A percentile compares a stretch with the other conserved stretches of the same genome.
Evolutionary conservation across 129 eudicot genomes (phyloP).

Genomic region (Escallonia herrerae): DNA sequence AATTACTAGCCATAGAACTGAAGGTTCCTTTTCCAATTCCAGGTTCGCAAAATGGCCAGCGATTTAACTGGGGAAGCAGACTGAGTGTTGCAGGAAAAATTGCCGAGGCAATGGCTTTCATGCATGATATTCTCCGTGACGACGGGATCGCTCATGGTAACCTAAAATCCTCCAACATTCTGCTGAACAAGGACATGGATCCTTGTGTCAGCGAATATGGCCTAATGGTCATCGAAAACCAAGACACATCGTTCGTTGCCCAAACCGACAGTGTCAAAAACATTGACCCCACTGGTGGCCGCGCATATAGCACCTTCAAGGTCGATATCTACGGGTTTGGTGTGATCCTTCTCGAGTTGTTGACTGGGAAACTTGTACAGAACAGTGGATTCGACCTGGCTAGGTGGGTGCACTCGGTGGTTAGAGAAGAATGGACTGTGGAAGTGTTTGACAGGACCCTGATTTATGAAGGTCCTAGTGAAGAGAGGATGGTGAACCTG

Average conservation of each 20-base stretch:
- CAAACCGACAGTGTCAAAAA: conserved; percentile 10
- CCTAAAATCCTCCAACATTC: conserved; percentile 72
- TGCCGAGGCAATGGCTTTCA: conserved; percentile 51
- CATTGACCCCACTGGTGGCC: conserved; percentile 9
- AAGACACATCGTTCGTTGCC: conserved; percentile 11
- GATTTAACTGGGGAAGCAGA: conserved; percentile 65
- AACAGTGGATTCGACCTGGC: conserved; percentile 52
- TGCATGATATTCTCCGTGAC: conserved; percentile 52
- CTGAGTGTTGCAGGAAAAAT: conserved; percentile 40
- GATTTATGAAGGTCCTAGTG: conserved; percentile 52
- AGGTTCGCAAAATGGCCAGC: conserved; percentile 52
- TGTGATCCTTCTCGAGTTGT: conserved; percentile 55
- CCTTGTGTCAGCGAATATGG: conserved; percentile 71
- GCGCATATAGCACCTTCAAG: conserved; percentile 21
- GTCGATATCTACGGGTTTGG: conserved; percentile 55
- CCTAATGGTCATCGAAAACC: conserved; percentile 42
- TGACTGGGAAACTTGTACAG: conserved; percentile 59
- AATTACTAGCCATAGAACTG: not conserved
- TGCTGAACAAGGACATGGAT: conserved; percentile 43
- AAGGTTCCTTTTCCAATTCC: conserved; percentile 11
- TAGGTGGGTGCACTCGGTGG: conserved; percentile 67
- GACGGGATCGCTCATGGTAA: conserved; percentile 69
- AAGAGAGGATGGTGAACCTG: conserved; percentile 57
- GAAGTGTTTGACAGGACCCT: conserved; percentile 62
- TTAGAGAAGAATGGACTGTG: conserved; percentile 74